Base-by-base conservation (phyloP, 225 moss, liverwort and hornwort genomes). In the Takakia lepidozioides region DNA sequence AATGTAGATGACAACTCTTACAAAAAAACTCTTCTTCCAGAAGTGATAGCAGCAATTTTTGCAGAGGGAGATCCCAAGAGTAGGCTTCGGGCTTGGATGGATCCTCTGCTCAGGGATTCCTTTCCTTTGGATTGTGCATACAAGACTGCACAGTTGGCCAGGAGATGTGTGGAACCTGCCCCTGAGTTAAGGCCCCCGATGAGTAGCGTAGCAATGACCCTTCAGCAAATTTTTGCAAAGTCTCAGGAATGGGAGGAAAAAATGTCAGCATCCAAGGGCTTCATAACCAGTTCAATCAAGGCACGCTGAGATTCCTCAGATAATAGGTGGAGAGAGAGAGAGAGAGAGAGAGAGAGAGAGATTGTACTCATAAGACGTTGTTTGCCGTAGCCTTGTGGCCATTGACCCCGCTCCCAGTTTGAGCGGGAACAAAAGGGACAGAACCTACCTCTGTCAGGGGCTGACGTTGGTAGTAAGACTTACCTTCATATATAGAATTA, bases 231-330 rank as follows among this genome's bases (percentile, higher is more conserved):
- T 48, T 76, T 84, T 52, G 72, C 73, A 37, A 60, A 65, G 21
- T 80, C 87, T 7, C 65, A 67, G 43, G 61, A 58, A 43, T 95
- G 93, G 93, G 86, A 84, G 63, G 76, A 72, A n/a, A n/a, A n/a
- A n/a, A n/a, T n/a, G n/a, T n/a, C n/a, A n/a, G n/a, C n/a, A n/a
- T n/a, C n/a, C n/a, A n/a, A n/a, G n/a, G n/a, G n/a, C n/a, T n/a
- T n/a, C n/a, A n/a, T n/a, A n/a, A n/a, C n/a, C n/a, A n/a, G n/a
- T n/a, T n/a, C n/a, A n/a, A n/a, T n/a, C n/a, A n/a, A n/a, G n/a
- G n/a, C n/a, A n/a, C n/a, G n/a, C n/a, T n/a, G n/a, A n/a, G n/a
- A n/a, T n/a, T n/a, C n/a, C n/a, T n/a, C n/a, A n/a, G n/a, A n/a
- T n/a, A n/a, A n/a, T n/a, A n/a, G n/a, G n/a, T n/a, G n/a, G n/a